Evolutionary conservation across 768 basidiomycete species (phyloP), one percentile per base, ranked within the genome.

Genomic region (Cytidiella melzeri): DNA sequence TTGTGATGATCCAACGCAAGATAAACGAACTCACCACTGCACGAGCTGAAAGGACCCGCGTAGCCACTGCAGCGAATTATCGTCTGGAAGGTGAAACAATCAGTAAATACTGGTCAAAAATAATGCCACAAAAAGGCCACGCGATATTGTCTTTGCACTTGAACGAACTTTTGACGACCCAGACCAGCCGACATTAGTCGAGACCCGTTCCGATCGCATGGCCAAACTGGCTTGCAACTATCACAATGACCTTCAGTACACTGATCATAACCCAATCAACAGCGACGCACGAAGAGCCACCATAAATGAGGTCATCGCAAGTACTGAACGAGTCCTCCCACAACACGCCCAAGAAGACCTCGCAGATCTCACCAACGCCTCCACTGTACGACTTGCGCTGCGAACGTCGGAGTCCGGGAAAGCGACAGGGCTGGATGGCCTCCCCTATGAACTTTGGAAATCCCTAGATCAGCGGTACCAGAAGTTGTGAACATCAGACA

Each of bases 191-290:
- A 7, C 30, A 34, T 15, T 15, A n/a, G n/a, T 34, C 21, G 19
- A 30, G 37, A 47, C 18, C 4, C 2, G 52, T 3, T 55, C 57
- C 0, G 52, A 58, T n/a, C 24, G 50, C n/a, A 58, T 58, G 55
- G 54, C 54, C 0, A 41, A 53, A 20, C 28, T 53, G 15, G 54
- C 57, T 0, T 5, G 57, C 15, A 36, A 55, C 45, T 58, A 58
- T 41, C 51, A 55, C 41, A 45, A 55, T 20, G 44, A 43, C 34
- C 48, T 58, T 3, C 54, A 55, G 27, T 7, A 34, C 30, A 15
- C 7, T 15, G 30, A 34, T 15, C 9, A 34, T 15, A 34, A 15
- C 30, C 30, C 30, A 34, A 7, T 15, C 7, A 15, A 34, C 9
- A 15, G 7, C 30, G 15, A 7, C 30, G 9, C 9, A 7, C 30